These are phyloP conservation scores for Withania somnifera DNA, from an alignment of 305 asterid genomes.

Conservation along the genomic window DNA sequence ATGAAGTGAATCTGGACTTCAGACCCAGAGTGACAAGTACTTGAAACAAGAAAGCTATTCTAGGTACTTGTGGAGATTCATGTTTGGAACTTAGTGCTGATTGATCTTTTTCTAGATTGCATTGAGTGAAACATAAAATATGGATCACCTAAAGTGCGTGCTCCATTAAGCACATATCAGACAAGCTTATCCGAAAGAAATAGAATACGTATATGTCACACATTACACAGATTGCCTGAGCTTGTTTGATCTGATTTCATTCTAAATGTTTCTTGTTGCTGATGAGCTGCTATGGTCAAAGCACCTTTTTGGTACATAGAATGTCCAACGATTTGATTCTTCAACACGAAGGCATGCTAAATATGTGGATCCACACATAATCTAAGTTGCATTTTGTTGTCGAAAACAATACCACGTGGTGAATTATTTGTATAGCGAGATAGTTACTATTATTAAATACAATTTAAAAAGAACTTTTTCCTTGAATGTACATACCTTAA, in stretches of 20 bases:
- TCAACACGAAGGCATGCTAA: neutral
- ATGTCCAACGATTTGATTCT: neutral
- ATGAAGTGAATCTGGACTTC: neutral
- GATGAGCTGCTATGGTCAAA: neutral
- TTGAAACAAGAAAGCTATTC: neutral
- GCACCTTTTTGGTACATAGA: neutral
- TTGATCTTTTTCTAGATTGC: neutral
- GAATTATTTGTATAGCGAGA: neutral
- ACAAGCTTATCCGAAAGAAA: neutral
- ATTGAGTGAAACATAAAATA: neutral
- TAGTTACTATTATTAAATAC: neutral
- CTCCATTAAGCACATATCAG: neutral
- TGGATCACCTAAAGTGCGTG: neutral
- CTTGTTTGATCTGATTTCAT: neutral
- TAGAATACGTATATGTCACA: neutral
- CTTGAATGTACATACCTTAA: neutral
- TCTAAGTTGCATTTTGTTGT: neutral
- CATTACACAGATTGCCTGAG: neutral
- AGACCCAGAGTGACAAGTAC: neutral
- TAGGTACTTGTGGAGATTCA: neutral
- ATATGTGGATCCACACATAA: neutral
- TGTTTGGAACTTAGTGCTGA: neutral
- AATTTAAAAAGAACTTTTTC: neutral
- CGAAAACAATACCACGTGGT: neutral
- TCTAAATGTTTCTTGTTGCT: neutral